phyloP scores from a whole-genome alignment of 352 stramenopile genomes.

The Globisporangium solare region DNA sequence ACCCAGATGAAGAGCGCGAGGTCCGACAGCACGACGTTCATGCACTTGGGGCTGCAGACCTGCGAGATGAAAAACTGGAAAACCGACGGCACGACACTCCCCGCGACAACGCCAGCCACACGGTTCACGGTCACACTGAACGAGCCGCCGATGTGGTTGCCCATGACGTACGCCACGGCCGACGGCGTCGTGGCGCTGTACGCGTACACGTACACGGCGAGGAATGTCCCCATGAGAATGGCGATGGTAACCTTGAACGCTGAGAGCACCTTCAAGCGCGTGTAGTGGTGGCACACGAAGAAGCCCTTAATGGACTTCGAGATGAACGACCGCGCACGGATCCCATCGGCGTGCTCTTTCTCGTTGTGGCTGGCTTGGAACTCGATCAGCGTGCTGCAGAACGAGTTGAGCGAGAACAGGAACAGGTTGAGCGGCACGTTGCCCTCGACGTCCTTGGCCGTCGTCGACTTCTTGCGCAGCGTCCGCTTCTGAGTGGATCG shows the following conservation, averaged over 20 bases:
- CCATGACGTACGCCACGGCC: conserved; percentile 74
- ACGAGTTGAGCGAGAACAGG: conserved; percentile 80
- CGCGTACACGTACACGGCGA: conserved; percentile 71
- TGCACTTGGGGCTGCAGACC: conserved; percentile 34
- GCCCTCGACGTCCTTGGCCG: conserved; percentile 65
- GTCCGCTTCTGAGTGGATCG: conserved; percentile 51
- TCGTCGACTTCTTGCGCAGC: conserved; percentile 46
- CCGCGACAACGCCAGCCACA: conserved; percentile 77
- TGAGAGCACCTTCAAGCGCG: conserved; percentile 27
- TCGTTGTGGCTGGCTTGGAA: conserved; percentile 64
- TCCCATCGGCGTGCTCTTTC: conserved; percentile 42
- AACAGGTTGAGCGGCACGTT: conserved; percentile 82
- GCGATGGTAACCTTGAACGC: conserved; percentile 55
- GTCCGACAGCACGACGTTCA: conserved; percentile 47
- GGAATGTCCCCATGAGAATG: conserved; percentile 59
- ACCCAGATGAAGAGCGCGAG: conserved; percentile 72
- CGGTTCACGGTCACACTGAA: conserved; percentile 82
- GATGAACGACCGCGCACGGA: conserved; percentile 50
- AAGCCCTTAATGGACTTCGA: conserved; percentile 39
- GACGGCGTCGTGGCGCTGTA: conserved; percentile 62
- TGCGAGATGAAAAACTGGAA: conserved; percentile 84
- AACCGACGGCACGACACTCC: conserved; percentile 74
- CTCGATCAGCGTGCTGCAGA: conserved; percentile 70
- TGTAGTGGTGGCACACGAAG: conserved; percentile 45
- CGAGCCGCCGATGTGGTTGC: conserved; percentile 68